Evolutionary conservation across 768 basidiomycete genomes (phyloP).

Genomic region (Amanita exitialis): DNA sequence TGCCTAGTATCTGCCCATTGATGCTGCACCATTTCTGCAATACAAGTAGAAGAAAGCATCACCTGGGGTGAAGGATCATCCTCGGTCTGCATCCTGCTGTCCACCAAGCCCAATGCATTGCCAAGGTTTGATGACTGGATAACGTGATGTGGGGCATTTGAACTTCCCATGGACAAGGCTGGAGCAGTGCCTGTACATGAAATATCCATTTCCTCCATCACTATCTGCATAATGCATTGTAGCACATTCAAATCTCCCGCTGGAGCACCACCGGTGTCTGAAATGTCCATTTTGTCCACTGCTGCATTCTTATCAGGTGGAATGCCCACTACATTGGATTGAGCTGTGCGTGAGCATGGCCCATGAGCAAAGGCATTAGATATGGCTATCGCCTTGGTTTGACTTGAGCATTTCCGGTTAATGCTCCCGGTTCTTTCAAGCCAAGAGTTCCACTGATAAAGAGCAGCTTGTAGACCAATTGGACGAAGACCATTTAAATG

Average conservation of each 20-base stretch:
- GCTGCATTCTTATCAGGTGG: neutral
- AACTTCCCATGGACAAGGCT: neutral
- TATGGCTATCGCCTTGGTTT: neutral
- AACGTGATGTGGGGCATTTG: neutral
- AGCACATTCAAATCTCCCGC: neutral
- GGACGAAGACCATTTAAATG: neutral
- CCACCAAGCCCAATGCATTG: neutral
- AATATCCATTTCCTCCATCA: neutral
- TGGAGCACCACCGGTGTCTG: neutral
- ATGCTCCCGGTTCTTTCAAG: neutral
- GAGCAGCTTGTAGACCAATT: neutral
- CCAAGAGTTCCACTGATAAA: neutral
- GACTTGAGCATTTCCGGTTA: neutral
- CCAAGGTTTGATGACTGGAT: neutral
- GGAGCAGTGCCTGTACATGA: neutral
- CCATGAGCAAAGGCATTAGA: neutral
- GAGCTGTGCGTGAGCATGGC: neutral
- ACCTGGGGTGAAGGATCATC: neutral
- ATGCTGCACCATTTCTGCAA: neutral
- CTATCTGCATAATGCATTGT: neutral
- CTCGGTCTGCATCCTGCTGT: neutral
- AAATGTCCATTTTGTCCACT: neutral
- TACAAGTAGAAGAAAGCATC: neutral
- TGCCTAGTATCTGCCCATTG: neutral
- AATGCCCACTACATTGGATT: neutral